phyloP scores from a whole-genome alignment of 2,329 filamentous ascomycete species.

The Aspergillus japonicus region DNA sequence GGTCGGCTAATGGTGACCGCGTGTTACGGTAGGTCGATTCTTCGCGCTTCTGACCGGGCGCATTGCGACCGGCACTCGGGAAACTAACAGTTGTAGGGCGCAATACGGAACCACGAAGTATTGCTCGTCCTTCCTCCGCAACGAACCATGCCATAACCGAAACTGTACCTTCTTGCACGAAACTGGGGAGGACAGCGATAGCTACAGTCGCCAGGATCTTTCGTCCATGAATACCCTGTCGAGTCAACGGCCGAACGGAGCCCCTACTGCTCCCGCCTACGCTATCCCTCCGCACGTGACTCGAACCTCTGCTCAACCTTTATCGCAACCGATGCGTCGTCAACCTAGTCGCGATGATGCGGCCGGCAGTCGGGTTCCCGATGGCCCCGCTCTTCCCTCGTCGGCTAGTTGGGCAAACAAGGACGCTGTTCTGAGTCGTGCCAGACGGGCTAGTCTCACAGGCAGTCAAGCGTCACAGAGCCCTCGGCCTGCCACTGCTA shows the following conservation, averaged over 20 bases:
- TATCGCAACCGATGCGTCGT: constrained; percentile 63
- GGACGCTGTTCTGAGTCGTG: constrained; percentile 64
- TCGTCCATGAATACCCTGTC: constrained; percentile 91
- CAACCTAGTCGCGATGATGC: constrained; percentile 74
- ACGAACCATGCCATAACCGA: constrained; percentile 90
- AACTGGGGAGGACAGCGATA: constrained; percentile 96
- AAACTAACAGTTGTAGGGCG: constrained; percentile 46
- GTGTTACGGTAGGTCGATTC: constrained; percentile 68
- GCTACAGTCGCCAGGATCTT: constrained; percentile 89
- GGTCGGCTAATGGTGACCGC: constrained; percentile 85
- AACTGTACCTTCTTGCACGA: constrained; percentile 99
- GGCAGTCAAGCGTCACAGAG: constrained; percentile 80
- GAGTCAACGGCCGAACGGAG: constrained; percentile 60
- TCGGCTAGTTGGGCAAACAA: constrained; percentile 88
- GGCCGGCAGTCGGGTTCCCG: constrained; percentile 58
- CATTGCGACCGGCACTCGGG: neutral
- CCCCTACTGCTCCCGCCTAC: constrained; percentile 22
- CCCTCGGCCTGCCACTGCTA: constrained; percentile 61
- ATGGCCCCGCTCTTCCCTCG: constrained; percentile 86
- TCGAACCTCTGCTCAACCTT: constrained; percentile 52
- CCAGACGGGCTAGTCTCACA: constrained; percentile 69
- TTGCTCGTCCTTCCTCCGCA: constrained; percentile 92
- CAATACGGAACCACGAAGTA: constrained; percentile 95
- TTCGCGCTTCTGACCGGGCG: neutral
- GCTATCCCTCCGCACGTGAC: constrained; percentile 40